These are phyloP conservation scores for Sarcodon sp. DNA, from an alignment of 768 basidiomycete species.

Conservation along the genomic window DNA sequence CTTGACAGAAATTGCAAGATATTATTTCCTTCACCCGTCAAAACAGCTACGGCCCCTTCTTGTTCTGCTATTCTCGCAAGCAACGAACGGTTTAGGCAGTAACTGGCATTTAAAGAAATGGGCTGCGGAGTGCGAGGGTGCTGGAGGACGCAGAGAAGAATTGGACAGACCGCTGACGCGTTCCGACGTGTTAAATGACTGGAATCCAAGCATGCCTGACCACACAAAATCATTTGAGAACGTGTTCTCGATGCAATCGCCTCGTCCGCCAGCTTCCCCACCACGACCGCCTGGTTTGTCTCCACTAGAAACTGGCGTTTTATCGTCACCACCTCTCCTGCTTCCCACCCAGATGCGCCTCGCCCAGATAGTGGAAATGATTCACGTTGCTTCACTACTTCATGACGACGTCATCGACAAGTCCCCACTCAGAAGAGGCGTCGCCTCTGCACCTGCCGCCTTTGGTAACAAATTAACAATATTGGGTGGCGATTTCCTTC, in stretches of 20 bases:
- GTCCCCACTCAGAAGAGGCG: slow-evolving; percentile 58
- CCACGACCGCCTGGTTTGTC: slow-evolving; percentile 14
- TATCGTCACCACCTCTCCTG: slow-evolving; percentile 24
- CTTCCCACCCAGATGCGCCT: slow-evolving; percentile 87
- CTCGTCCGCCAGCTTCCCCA: slow-evolving; percentile 19
- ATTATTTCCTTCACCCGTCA: slow-evolving; percentile 83
- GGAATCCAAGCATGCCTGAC: slow-evolving; percentile 81
- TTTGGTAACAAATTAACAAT: slow-evolving; percentile 93
- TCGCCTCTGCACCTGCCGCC: slow-evolving; percentile 53
- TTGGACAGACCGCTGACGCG: slow-evolving; percentile 73
- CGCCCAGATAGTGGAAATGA: slow-evolving; percentile 96
- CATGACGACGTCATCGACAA: slow-evolving; percentile 85
- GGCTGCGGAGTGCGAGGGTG: slow-evolving; percentile 45
- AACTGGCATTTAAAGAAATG: slow-evolving; percentile 48
- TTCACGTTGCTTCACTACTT: slow-evolving; percentile 87
- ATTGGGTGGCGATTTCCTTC: slow-evolving; percentile 90
- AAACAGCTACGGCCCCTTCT: slow-evolving; percentile 87
- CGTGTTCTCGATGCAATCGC: slow-evolving; percentile 29
- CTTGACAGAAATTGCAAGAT: slow-evolving; percentile 78
- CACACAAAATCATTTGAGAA: slow-evolving; percentile 54
- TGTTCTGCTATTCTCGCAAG: slow-evolving; percentile 81
- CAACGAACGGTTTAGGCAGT: slow-evolving; percentile 81
- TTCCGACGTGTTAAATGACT: slow-evolving; percentile 79
- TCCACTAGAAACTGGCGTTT: slow-evolving; percentile 13
- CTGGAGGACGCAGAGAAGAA: slow-evolving; percentile 38